Evolutionary conservation across 768 basidiomycete genomes (phyloP), one percentile per base, ranked within the genome.

Genomic region (Lactarius psammicola): DNA sequence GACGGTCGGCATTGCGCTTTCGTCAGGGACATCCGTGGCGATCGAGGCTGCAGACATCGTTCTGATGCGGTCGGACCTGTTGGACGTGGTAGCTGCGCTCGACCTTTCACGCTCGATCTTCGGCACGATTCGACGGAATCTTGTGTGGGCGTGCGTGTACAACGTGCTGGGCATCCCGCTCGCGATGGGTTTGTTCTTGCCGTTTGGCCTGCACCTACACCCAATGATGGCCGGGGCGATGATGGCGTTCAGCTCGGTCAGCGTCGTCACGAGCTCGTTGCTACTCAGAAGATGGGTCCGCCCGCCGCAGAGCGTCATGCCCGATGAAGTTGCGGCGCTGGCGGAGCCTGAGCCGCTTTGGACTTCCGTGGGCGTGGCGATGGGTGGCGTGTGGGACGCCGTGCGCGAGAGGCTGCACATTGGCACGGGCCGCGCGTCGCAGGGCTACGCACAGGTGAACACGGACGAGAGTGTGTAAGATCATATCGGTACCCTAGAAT

Each of bases 171-270:
- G 94, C 62, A 96, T 99, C 65, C 97, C 97, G 20, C 85, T 98
- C 55, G 97, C 97, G 26, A 99, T 99, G 97, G 97, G 97, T 30
- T 64, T 98, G 56, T 88, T 99, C 79, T 81, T 98, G 15, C 97
- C 97, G 0, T 84, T 94, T 74, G 94, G 94, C 17, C 69, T 96
- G 33, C 93, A 95, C 75, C 87, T 98, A 74, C 97, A 95, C 71
- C 97, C 97, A 10, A 98, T 98, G 96, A 86, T 95, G 79, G 94
- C 97, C 0, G 96, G 94, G n/a, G 94, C 89, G 3, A 95, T 95
- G 31, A 99, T 99, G 97, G 97, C 97, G 30, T 95, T 94, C 76
- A 95, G 93, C 38, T 93, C 90, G 71, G 96, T 98, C 42, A 95
- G 92, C 70, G 97, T 99, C 59, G 96, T 99, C 18, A 86, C 85